Conservation (phyloP, 2,329 filamentous ascomycete species). For the Fusarium sp. region DNA sequence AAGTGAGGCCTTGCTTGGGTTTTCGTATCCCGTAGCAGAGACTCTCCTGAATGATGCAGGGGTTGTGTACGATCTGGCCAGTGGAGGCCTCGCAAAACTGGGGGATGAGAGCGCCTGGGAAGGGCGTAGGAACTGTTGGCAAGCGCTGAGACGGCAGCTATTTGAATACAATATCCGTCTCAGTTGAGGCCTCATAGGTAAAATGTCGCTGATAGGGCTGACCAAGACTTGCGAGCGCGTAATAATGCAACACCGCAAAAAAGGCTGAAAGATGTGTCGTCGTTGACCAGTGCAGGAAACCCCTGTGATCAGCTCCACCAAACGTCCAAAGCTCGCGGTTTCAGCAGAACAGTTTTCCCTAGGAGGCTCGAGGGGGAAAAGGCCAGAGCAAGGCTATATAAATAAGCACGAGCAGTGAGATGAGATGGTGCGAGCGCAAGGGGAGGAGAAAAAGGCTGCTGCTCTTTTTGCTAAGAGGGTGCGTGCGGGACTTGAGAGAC, state of each 20-base stretch:
- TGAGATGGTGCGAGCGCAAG: conserved; percentile 25
- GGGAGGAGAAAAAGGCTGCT: conserved; percentile 10
- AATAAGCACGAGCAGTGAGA: conserved; percentile 17
- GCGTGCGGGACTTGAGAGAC: conserved; percentile 40
- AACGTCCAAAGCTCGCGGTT: conserved; percentile 16
- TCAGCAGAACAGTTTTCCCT: conserved; percentile 9
- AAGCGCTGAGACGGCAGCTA: conserved; percentile 18
- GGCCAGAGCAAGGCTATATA: conserved; percentile 1
- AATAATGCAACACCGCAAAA: conserved; percentile 33
- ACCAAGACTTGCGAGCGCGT: conserved; percentile 30
- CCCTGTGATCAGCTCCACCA: conserved; percentile 35
- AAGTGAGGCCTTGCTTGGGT: background rate
- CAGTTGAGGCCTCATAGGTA: conserved; percentile 42
- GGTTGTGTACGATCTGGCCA: conserved; percentile 25
- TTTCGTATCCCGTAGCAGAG: conserved; percentile 15
- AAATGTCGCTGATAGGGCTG: conserved; percentile 18
- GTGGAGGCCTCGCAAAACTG: conserved; percentile 27
- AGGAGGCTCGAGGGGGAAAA: conserved; percentile 3
- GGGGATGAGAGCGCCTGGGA: conserved; percentile 30
- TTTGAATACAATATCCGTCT: conserved; percentile 27
- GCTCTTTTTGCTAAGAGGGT: conserved; percentile 21
- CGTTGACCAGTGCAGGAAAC: conserved; percentile 36
- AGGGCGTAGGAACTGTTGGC: conserved; percentile 17
- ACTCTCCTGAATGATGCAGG: conserved; percentile 22
- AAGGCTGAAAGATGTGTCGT: conserved; percentile 34